Evolutionary conservation across 2,329 filamentous ascomycete genomes (phyloP).

Genomic region (Nemania diffusa): DNA sequence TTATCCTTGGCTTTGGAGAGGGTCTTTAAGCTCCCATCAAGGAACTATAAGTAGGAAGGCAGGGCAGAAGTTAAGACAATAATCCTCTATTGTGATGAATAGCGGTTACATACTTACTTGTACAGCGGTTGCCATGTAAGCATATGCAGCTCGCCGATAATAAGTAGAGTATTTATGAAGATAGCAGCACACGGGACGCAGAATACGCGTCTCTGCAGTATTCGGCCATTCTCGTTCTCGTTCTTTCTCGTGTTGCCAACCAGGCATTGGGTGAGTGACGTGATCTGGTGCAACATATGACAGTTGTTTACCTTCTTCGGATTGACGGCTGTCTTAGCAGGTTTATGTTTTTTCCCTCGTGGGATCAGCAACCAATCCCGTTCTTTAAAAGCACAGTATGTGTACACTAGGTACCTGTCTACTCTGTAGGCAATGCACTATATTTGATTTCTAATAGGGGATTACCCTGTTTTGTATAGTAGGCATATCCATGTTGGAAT

Average conservation of each 20-base stretch:
- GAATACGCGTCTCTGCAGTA: slow-evolving; percentile 41
- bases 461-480: not conserved
- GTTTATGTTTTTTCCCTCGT: not conserved
- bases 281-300: slow-evolving; percentile 26
- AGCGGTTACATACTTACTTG: no score
- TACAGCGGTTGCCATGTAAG: not conserved
- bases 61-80: slow-evolving; percentile 12
- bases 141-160: slow-evolving; percentile 38
- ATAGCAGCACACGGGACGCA: slow-evolving; percentile 9
- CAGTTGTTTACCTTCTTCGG: slow-evolving; percentile 10
- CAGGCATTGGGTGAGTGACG: slow-evolving; percentile 25
- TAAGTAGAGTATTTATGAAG: slow-evolving; percentile 3
- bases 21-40: slow-evolving; percentile 13
- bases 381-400: slow-evolving; percentile 6
- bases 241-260: slow-evolving; percentile 34
- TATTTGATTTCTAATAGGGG: not conserved
- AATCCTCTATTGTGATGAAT: not conserved
- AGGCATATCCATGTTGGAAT: not conserved
- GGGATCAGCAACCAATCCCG: slow-evolving; percentile 13
- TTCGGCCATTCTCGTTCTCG: slow-evolving; percentile 37
- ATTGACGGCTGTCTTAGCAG: slow-evolving; percentile 23
- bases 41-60: not conserved
- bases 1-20: slow-evolving; percentile 6
- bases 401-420: no score
- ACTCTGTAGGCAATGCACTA: not conserved